Evolutionary conservation across 257 asterid genomes (phyloP).

Genomic region (Solanum okadae): DNA sequence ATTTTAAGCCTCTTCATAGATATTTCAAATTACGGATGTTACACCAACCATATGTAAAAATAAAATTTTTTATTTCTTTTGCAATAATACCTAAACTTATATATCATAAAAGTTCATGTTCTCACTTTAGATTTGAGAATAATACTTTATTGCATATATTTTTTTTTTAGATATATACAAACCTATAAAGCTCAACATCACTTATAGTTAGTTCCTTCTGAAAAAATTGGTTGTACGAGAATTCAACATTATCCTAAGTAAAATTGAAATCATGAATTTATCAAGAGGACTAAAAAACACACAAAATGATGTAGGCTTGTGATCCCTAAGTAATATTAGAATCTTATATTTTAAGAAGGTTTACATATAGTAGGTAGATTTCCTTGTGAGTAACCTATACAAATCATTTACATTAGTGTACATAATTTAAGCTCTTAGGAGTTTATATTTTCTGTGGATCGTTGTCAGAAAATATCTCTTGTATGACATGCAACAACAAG

Average conservation of each 20-base stretch:
- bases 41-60: constrained; percentile 62
- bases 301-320: not conserved
- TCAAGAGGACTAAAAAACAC: not conserved
- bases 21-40: too few species aligned
- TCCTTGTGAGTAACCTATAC: not conserved
- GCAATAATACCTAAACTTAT: constrained; percentile 56
- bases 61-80: constrained; percentile 60
- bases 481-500: not conserved
- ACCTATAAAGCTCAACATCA: constrained; percentile 36
- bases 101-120: constrained; percentile 38
- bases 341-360: not conserved
- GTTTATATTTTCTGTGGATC: not conserved
- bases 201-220: constrained; percentile 57
- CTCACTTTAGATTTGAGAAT: constrained; percentile 20
- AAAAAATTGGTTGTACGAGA: constrained; percentile 18
- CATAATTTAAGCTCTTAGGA: not conserved
- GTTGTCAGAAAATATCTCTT: not conserved
- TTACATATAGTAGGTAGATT: not conserved
- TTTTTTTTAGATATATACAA: constrained; percentile 2
- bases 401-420: not conserved
- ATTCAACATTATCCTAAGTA: not conserved
- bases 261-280: not conserved
- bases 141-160: constrained; percentile 24
- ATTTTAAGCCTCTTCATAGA: too few species aligned
- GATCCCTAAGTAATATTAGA: not conserved